Evolutionary conservation across 1,139 yeast species (phyloP).

Genomic region (Magnusiomyces starmeri): DNA sequence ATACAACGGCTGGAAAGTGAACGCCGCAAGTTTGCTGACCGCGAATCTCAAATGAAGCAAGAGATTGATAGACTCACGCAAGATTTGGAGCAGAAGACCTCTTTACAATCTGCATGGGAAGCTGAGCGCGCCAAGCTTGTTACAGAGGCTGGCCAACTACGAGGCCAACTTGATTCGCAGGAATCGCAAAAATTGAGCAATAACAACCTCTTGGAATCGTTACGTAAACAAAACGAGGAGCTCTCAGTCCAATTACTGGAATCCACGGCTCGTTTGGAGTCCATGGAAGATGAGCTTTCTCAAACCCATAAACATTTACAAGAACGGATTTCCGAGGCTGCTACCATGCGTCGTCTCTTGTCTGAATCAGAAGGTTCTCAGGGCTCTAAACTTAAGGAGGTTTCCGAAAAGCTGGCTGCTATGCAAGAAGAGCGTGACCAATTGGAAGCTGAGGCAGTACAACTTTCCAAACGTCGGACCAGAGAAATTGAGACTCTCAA

Average conservation of each 20-base stretch:
- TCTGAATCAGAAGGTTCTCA: slow-evolving; percentile 60
- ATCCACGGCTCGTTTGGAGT: slow-evolving; percentile 50
- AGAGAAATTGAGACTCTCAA: slow-evolving; percentile 38
- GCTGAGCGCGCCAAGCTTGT: slow-evolving; percentile 33
- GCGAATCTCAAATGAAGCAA: slow-evolving; percentile 20
- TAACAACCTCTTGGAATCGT: slow-evolving; percentile 38
- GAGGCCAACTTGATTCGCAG: slow-evolving; percentile 41
- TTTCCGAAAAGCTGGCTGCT: slow-evolving; percentile 39
- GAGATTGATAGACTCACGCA: slow-evolving; percentile 23
- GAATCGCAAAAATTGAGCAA: slow-evolving; percentile 9
- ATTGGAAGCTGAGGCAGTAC: slow-evolving; percentile 48
- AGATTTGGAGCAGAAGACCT: slow-evolving; percentile 19
- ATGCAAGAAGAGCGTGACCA: slow-evolving; percentile 54
- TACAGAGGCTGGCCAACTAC: slow-evolving; percentile 40
- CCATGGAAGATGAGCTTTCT: slow-evolving; percentile 69
- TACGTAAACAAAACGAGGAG: slow-evolving; percentile 75
- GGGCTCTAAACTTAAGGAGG: slow-evolving; percentile 42
- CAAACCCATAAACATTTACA: slow-evolving; percentile 68
- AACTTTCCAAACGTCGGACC: slow-evolving; percentile 45
- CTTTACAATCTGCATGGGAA: slow-evolving; percentile 15
- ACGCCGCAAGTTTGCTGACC: slow-evolving; percentile 18
- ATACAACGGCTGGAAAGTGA: slow-evolving; percentile 26
- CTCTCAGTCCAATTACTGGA: slow-evolving; percentile 62
- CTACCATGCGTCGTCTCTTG: slow-evolving; percentile 61
- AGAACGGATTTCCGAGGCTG: slow-evolving; percentile 73